These are phyloP conservation scores for Babesia divergens DNA, from an alignment of 169 alveolate species.

Conservation along the genomic window DNA sequence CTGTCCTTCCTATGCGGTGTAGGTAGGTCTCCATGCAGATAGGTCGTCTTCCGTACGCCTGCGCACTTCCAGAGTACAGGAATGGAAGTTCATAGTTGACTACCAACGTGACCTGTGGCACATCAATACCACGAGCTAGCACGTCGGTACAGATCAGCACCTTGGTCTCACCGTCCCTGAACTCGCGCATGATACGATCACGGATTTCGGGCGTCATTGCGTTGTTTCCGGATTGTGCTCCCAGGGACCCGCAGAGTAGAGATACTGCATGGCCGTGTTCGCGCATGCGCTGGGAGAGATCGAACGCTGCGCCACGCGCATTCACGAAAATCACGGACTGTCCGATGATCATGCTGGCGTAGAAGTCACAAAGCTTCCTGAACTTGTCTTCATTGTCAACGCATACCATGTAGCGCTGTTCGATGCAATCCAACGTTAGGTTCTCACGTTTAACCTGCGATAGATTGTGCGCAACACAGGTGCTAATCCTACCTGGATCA, in stretches of 20 bases:
- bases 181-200: slow-evolving; percentile 93
- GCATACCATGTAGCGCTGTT: slow-evolving; percentile 87
- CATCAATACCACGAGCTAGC: slow-evolving; percentile 97
- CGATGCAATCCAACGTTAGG: slow-evolving; percentile 93
- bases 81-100: slow-evolving; percentile 93
- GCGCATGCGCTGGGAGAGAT: slow-evolving; percentile 86
- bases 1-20: slow-evolving; percentile 98
- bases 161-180: slow-evolving; percentile 93
- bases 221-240: slow-evolving; percentile 31
- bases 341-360: slow-evolving; percentile 92
- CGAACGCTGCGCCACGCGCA: slow-evolving; percentile 89
- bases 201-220: slow-evolving; percentile 91
- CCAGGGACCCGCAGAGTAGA: slow-evolving; percentile 80
- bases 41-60: slow-evolving; percentile 3
- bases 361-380: slow-evolving; percentile 88
- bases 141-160: slow-evolving; percentile 96
- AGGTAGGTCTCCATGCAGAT: slow-evolving; percentile 85
- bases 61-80: slow-evolving; percentile 65
- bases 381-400: slow-evolving; percentile 90
- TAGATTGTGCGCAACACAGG: background rate
- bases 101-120: slow-evolving; percentile 92
- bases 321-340: slow-evolving; percentile 97
- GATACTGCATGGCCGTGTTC: slow-evolving; percentile 86
- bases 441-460: slow-evolving; percentile 90
- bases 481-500: slow-evolving; percentile 52